A percentile compares a stretch with the other conserved stretches of the same genome.
These are phyloP conservation scores for Venturia asperata DNA, from an alignment of 2,329 filamentous ascomycete genomes.

Conservation along the genomic window DNA sequence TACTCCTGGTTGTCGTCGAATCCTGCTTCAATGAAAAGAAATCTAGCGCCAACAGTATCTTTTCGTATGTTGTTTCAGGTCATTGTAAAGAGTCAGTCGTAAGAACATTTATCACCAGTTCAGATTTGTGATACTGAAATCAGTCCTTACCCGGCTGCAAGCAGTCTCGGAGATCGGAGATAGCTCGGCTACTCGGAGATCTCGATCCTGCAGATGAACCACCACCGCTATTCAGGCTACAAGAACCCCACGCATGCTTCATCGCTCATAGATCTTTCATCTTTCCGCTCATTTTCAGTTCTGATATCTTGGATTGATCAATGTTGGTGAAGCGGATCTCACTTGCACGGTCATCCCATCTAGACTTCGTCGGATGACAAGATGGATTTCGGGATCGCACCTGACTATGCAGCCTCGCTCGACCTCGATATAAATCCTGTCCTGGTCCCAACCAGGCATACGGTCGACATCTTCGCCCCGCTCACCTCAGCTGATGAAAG, in stretches of 20 bases:
- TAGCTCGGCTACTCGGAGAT: background rate
- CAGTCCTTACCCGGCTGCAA: too few species aligned
- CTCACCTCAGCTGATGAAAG: background rate
- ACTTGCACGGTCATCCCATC: background rate
- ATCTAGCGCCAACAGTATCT: too few species aligned
- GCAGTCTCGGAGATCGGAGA: background rate
- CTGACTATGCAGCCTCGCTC: background rate
- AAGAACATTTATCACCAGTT: too few species aligned
- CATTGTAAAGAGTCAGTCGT: too few species aligned
- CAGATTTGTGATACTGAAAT: too few species aligned
- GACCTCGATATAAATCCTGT: background rate
- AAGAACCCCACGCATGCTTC: background rate
- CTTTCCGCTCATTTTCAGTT: background rate
- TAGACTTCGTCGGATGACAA: background rate
- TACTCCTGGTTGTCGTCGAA: too few species aligned
- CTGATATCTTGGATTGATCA: background rate
- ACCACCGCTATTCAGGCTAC: background rate
- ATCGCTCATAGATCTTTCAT: background rate
- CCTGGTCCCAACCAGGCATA: background rate
- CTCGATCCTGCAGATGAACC: background rate
- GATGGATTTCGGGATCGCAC: conserved; percentile 2
- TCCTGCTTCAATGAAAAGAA: too few species aligned
- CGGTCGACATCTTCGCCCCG: background rate
- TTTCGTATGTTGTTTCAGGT: too few species aligned
- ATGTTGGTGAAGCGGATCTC: background rate